A percentile compares a stretch with the other conserved stretches of the same genome.
Evolutionary conservation across 163 green algal species (phyloP).

Genomic region (Coccomyxa subellipsoidea): DNA sequence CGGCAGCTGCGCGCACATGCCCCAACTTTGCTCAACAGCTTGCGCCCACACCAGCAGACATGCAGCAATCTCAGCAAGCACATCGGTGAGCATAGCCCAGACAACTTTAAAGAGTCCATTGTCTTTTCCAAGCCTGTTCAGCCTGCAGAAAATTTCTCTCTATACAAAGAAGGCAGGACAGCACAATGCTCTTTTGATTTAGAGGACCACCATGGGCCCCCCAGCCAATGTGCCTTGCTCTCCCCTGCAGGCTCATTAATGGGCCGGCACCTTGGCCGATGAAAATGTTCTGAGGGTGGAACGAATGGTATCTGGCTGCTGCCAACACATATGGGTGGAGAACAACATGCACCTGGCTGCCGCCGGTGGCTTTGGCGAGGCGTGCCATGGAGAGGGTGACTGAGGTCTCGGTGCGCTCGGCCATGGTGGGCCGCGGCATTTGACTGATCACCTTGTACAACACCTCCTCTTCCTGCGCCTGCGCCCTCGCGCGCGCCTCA

Average conservation of each 20-base stretch:
- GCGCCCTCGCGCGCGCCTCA: background rate
- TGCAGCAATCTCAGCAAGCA: background rate
- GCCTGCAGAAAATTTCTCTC: no score
- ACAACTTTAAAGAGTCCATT: background rate
- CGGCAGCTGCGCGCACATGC: constrained; percentile 13
- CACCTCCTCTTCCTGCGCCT: constrained; percentile 7
- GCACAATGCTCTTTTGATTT: background rate
- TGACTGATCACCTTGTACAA: constrained; percentile 1
- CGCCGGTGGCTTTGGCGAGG: background rate
- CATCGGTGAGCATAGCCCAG: background rate
- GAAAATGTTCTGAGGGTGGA: no score
- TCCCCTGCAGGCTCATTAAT: background rate
- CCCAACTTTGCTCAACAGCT: background rate
- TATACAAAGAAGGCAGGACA: no score
- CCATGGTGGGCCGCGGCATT: constrained; percentile 16
- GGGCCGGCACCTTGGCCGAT: no score
- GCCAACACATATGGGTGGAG: background rate
- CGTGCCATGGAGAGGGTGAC: constrained; percentile 26
- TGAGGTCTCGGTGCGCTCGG: constrained; percentile 17
- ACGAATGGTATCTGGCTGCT: background rate
- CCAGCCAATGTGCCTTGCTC: background rate
- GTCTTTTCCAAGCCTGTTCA: background rate
- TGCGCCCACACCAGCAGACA: background rate
- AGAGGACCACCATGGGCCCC: no score
- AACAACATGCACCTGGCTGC: background rate